Evolutionary conservation across 2,329 filamentous ascomycete genomes (phyloP).

Genomic region (Fusarium sp.): DNA sequence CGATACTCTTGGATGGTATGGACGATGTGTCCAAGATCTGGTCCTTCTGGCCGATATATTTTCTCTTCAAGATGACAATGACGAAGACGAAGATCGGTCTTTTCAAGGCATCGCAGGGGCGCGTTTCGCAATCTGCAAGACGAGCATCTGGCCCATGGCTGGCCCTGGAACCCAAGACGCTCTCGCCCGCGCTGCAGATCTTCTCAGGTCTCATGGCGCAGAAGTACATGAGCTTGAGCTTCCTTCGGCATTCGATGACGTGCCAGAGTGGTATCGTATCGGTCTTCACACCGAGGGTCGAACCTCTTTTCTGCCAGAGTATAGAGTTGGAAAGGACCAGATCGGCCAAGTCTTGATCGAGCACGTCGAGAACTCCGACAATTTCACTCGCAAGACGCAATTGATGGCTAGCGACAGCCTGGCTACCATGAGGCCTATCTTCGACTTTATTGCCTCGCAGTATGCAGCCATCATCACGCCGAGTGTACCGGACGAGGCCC

Average conservation of each 20-base stretch:
- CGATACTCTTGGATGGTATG: conserved; percentile 71
- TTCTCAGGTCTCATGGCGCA: conserved; percentile 60
- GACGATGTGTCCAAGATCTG: conserved; percentile 67
- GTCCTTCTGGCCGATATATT: conserved; percentile 66
- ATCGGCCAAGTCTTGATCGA: conserved; percentile 57
- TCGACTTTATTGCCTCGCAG: conserved; percentile 61
- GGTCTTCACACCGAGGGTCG: conserved; percentile 64
- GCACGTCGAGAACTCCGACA: conserved; percentile 61
- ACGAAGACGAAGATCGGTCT: conserved; percentile 48
- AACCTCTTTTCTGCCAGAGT: conserved; percentile 64
- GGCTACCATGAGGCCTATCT: conserved; percentile 61
- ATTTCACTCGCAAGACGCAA: conserved; percentile 58
- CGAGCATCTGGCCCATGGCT: conserved; percentile 62
- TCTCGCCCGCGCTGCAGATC: conserved; percentile 50
- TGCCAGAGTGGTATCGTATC: conserved; percentile 63
- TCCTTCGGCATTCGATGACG: conserved; percentile 57
- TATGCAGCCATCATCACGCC: conserved; percentile 69
- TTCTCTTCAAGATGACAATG: conserved; percentile 61
- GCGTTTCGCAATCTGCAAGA: conserved; percentile 66
- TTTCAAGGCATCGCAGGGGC: conserved; percentile 56
- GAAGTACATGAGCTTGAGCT: conserved; percentile 65
- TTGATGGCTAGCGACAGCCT: conserved; percentile 64
- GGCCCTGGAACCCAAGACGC: conserved; percentile 57
- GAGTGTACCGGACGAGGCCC: conserved; percentile 69
- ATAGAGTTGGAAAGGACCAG: conserved; percentile 58